Conservation (phyloP, 768 basidiomycete species). For the Mycena latifolia region DNA sequence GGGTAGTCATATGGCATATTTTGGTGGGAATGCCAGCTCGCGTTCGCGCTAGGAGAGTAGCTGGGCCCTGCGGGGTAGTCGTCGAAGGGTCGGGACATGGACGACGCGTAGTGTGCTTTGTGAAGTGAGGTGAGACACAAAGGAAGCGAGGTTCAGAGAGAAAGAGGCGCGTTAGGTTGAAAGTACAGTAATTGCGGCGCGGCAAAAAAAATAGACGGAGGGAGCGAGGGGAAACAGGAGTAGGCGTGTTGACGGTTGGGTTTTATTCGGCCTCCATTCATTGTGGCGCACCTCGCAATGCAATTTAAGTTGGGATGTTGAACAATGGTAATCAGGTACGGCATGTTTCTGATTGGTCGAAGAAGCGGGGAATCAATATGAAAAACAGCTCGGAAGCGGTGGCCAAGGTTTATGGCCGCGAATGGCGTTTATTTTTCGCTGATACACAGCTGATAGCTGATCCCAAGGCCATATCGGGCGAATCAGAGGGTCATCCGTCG, state of each 20-base stretch:
- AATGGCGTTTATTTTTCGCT: neutral
- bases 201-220: neutral
- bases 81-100: slow-evolving; percentile 19
- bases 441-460: slow-evolving; percentile 4
- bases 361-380: slow-evolving; percentile 13
- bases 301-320: slow-evolving; percentile 14
- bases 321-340: slow-evolving; percentile 25
- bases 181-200: neutral
- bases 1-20: slow-evolving; percentile 16
- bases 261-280: slow-evolving; percentile 24
- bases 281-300: slow-evolving; percentile 16
- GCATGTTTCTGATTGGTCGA: slow-evolving; percentile 10
- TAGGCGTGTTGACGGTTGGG: slow-evolving; percentile 12
- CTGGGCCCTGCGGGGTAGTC: slow-evolving; percentile 23
- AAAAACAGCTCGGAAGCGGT: slow-evolving; percentile 23
- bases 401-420: neutral
- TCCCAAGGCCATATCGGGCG: slow-evolving; percentile 6
- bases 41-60: slow-evolving; percentile 8
- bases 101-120: slow-evolving; percentile 19
- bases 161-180: neutral
- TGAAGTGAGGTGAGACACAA: slow-evolving; percentile 4
- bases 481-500: slow-evolving; percentile 7
- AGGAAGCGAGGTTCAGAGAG: neutral
- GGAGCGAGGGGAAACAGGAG: slow-evolving; percentile 17
- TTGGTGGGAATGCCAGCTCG: slow-evolving; percentile 22